Evolutionary conservation across 2,329 filamentous ascomycete species (phyloP), one percentile per base, ranked within the genome.

Genomic region (Curvularia sp.): DNA sequence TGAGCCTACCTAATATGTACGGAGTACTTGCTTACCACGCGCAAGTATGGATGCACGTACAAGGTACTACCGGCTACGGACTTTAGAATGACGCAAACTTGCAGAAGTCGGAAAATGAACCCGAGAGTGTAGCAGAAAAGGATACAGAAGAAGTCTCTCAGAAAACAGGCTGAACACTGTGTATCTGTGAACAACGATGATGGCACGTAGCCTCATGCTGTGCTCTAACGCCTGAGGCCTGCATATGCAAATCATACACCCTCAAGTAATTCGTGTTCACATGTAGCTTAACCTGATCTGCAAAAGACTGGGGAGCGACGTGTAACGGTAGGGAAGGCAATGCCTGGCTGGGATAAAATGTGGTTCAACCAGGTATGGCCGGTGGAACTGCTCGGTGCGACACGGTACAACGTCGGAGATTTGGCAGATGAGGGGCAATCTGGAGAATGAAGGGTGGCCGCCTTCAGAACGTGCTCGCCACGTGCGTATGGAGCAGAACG

Each of bases 381-480:
- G 48, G 48, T 39, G 35, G 26, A 41, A 50, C 48, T 41, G 31
- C 24, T n/a, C 48, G 54, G 31, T 24, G 31, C 24, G 13, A 43
- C 41, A 30, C 55, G 55, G 55, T 58, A 24, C 42, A 49, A 58
- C 38, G 24, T 49, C 55, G 55, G 55, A 58, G 51, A 58, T 58
- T 58, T 55, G 41, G 26, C 22, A 28, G 26, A 30, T 31, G 53
- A 35, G 30, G 51, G 22, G 50, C 24, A 44, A 35, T 38, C 4
- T 24, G 7, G 43, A 43, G 31, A 13, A 8, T 35, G 48, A 18
- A 38, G 39, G 31, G 30, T 35, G 31, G 30, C 28, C 3, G 15
- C 28, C 12, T 6, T 49, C 8, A 20, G 18, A 50, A 53, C 46
- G 31, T 54, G 31, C 28, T 30, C 46, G 50, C 50, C 50, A 53